These are phyloP conservation scores for Gossypium schwendimanii DNA, from an alignment of 441 rosid genomes.

Conservation along the genomic window DNA sequence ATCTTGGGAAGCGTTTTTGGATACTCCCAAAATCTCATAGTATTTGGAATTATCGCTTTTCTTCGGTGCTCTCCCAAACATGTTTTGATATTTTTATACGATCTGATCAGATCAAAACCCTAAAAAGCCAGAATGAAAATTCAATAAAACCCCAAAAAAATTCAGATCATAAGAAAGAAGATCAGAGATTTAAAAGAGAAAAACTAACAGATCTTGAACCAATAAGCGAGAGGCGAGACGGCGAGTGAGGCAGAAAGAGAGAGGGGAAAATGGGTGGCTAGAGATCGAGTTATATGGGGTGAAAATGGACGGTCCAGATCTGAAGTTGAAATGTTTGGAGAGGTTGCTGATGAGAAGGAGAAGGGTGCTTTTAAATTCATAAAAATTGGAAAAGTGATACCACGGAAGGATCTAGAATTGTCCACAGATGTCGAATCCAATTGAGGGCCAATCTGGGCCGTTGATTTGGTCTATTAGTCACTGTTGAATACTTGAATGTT, in stretches of 20 bases:
- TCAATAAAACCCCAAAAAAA: background rate
- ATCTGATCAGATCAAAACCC: constrained; percentile 3
- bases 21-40: constrained; percentile 58
- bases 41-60: constrained; percentile 63
- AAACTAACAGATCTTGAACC: constrained; percentile 9
- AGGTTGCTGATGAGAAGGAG: background rate
- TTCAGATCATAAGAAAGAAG: background rate
- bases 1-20: constrained; percentile 58
- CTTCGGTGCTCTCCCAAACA: constrained; percentile 72
- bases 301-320: constrained; percentile 33
- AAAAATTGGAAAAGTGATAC: background rate
- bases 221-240: constrained; percentile 20
- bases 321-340: background rate
- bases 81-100: constrained; percentile 13
- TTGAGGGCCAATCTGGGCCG: constrained; percentile 21
- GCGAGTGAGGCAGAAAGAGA: constrained; percentile 18
- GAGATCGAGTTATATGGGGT: background rate
- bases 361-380: background rate
- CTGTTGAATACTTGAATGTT: background rate
- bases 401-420: constrained; percentile 30
- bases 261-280: background rate
- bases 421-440: background rate
- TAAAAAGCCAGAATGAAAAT: background rate
- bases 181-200: background rate
- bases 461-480: background rate